Evolutionary conservation across 768 basidiomycete genomes (phyloP).

Genomic region (Phlebiopsis gigantea): DNA sequence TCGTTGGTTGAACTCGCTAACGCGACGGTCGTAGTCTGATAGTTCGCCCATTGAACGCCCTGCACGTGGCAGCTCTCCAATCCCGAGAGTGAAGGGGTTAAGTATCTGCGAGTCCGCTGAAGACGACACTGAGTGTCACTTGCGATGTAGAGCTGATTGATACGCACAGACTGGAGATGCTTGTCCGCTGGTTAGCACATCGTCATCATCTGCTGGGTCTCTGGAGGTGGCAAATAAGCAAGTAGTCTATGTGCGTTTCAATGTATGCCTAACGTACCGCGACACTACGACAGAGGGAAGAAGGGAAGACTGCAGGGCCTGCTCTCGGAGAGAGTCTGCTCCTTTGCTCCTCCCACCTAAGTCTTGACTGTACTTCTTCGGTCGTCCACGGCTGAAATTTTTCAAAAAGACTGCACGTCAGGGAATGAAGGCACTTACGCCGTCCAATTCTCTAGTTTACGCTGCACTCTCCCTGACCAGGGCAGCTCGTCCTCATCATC

Average conservation of each 20-base stretch:
- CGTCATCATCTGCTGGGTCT: constrained; percentile 45
- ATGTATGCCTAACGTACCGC: constrained; percentile 23
- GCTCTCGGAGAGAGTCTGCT: constrained; percentile 17
- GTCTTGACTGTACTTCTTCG: constrained; percentile 31
- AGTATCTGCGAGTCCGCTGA: constrained; percentile 16
- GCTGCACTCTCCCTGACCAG: constrained; percentile 39
- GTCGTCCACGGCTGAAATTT: constrained; percentile 20
- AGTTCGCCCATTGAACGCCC: constrained; percentile 23
- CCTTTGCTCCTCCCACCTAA: constrained; percentile 19
- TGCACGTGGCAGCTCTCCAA: constrained; percentile 16
- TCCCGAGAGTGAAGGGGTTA: constrained; percentile 16
- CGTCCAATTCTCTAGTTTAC: constrained; percentile 45
- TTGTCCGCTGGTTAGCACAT: constrained; percentile 74
- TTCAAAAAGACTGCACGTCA: neutral
- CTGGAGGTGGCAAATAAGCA: neutral
- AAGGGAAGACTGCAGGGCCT: constrained; percentile 16
- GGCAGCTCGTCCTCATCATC: constrained; percentile 29
- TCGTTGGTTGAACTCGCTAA: constrained; percentile 36
- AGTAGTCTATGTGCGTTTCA: neutral
- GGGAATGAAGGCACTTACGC: constrained; percentile 30
- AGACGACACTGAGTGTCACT: neutral
- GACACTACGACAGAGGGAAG: constrained; percentile 38
- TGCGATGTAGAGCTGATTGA: neutral
- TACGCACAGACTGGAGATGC: constrained; percentile 62
- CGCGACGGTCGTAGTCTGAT: constrained; percentile 28